A percentile compares a stretch with the other conserved stretches of the same genome.
These are phyloP conservation scores for Hygrophila difformis DNA, from an alignment of 257 asterid species.

Conservation along the genomic window DNA sequence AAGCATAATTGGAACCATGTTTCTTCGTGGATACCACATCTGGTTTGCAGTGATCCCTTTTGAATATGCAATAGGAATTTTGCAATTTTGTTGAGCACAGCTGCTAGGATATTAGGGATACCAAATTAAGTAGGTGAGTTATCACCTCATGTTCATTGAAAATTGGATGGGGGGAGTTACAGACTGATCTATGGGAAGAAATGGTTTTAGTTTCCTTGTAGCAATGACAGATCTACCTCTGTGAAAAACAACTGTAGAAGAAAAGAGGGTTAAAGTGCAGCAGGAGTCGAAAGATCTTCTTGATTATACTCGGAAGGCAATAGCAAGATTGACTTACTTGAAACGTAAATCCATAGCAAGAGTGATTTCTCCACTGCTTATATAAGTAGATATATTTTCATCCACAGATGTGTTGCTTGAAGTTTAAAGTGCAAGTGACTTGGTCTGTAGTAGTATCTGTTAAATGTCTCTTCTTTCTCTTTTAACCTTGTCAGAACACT, in stretches of 20 bases:
- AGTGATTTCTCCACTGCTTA: too few relatives aligned
- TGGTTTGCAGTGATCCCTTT: constrained; percentile 7
- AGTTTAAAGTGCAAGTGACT: constrained; percentile 80
- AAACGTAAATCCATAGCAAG: too few relatives aligned
- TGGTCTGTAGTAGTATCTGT: constrained; percentile 63
- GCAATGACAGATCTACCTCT: constrained; percentile 83
- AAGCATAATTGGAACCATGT: background rate
- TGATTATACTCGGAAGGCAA: too few relatives aligned
- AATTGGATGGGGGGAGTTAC: background rate
- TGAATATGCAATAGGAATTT: constrained; percentile 8
- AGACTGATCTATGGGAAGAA: constrained; percentile 24
- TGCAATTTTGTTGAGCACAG: constrained; percentile 26
- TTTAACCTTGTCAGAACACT: too few relatives aligned
- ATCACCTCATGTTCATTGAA: background rate
- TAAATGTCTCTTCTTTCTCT: constrained; percentile 3
- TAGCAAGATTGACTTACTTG: too few relatives aligned
- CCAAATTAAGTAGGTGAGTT: constrained; percentile 82
- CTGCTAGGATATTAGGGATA: constrained; percentile 92
- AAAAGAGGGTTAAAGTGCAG: too few relatives aligned
- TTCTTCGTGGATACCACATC: background rate
- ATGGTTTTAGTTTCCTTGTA: too few relatives aligned
- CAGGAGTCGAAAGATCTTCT: too few relatives aligned
- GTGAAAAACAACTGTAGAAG: constrained; percentile 89
- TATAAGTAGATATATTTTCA: too few relatives aligned
- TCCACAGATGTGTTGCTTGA: constrained; percentile 95